Base-by-base conservation (phyloP, 306 rosid genomes). In the Vigna radiata region DNA sequence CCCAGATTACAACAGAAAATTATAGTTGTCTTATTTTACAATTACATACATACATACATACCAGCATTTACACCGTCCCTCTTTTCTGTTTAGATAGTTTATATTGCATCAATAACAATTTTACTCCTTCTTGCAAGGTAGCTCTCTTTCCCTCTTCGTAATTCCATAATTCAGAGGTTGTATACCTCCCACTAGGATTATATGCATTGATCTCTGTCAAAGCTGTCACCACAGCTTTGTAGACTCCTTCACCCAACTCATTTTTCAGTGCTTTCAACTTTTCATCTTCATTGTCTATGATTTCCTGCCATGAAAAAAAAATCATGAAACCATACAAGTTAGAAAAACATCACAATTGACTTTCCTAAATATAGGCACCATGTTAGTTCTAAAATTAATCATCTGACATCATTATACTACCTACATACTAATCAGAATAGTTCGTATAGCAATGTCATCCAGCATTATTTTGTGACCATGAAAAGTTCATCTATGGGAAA, bases 131-230 rank as follows among this genome's bases (percentile, higher is more conserved):
- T 71, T 23, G 61, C 77, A 85, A 76, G 31, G 84, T 83, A 18
- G 89, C 89, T 79, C 62, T 83, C 78, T 65, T 83, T 72, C 85
- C 87, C 52, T 83, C 61, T 50, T 37, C 50, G 37, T 80, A 88
- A 80, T 88, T 88, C 91, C 91, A 88, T 58, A 88, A 58, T 81
- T 88, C 91, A 3, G 87, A 75, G 65, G 77, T 81, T 81, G 72
- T 67, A 29, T 88, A 88, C 70, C 89, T 61, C 54, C 91, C 91
- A 70, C 91, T 88, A 41, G 91, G 91, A 68, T 88, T 88, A 70
- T 88, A 83, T 78, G 79, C 85, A 78, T 88, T 88, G 19, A 88
- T 85, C 84, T 88, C 91, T 31, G 13, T 85, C 82, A 88, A 58
- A 39, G 91, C 91, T 66, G 83, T 37, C 48, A 66, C 81, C 61